phyloP scores from a whole-genome alignment of 768 basidiomycete genomes.

The Boletus rubroflammeus region DNA sequence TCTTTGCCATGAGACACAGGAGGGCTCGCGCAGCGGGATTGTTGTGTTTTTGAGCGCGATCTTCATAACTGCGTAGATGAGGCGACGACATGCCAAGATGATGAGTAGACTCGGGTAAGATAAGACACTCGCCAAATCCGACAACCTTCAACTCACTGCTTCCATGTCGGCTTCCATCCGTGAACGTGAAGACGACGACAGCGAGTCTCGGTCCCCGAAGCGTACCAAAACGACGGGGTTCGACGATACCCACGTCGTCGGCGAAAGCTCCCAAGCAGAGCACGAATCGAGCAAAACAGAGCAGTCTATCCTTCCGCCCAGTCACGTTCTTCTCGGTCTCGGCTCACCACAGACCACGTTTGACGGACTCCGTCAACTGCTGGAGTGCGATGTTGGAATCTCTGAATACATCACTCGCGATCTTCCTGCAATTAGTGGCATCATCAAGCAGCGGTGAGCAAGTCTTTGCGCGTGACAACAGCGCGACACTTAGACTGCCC shows the following conservation, averaged over 20 bases:
- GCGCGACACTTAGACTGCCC: not conserved
- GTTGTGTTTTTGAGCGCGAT: slow-evolving; percentile 51
- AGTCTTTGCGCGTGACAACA: not conserved
- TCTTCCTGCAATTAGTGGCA: slow-evolving; percentile 75
- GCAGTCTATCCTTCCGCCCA: slow-evolving; percentile 59
- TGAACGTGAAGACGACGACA: slow-evolving; percentile 50
- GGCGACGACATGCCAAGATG: slow-evolving; percentile 31
- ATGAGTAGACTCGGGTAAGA: not conserved
- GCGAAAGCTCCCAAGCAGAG: slow-evolving; percentile 4
- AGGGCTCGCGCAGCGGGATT: slow-evolving; percentile 81
- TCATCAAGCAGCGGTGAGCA: slow-evolving; percentile 92
- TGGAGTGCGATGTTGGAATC: slow-evolving; percentile 85
- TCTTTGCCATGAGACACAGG: slow-evolving; percentile 78
- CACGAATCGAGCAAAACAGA: slow-evolving; percentile 1
- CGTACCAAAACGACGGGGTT: slow-evolving; percentile 33
- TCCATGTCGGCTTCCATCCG: slow-evolving; percentile 35
- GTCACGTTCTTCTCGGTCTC: slow-evolving; percentile 64
- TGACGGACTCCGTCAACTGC: slow-evolving; percentile 53
- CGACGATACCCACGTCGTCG: slow-evolving; percentile 4
- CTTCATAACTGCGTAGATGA: slow-evolving; percentile 53
- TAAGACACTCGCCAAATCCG: not conserved
- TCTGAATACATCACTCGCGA: slow-evolving; percentile 76
- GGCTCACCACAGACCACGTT: slow-evolving; percentile 47
- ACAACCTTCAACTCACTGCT: not conserved
- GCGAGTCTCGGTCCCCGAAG: slow-evolving; percentile 38